Conservation (phyloP, 495 filamentous ascomycete genomes). For the Aspergillus baeticus region DNA sequence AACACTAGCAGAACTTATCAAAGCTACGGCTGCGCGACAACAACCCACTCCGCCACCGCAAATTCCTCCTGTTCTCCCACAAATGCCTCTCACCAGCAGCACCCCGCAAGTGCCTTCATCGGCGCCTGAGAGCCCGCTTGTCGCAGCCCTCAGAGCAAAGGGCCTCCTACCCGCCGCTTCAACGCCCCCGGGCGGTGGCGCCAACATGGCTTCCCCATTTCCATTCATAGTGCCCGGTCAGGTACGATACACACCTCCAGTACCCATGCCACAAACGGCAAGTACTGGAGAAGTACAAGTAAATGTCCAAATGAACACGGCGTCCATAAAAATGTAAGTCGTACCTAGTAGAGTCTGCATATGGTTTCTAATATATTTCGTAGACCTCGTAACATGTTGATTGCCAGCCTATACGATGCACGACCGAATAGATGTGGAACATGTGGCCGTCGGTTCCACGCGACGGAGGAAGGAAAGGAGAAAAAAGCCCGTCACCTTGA, state of each 20-base stretch:
- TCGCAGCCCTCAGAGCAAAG: constrained; percentile 46
- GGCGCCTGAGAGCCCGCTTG: constrained; percentile 41
- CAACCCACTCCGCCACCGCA: constrained; percentile 39
- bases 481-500: constrained; percentile 93
- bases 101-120: constrained; percentile 30
- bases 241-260: constrained; percentile 35
- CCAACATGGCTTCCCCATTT: constrained; percentile 26
- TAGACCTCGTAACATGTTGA: constrained; percentile 73
- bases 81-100: constrained; percentile 19
- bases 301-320: constrained; percentile 66
- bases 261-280: constrained; percentile 25
- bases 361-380: constrained; percentile 23
- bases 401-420: constrained; percentile 71
- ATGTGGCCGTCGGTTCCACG: constrained; percentile 82
- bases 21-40: constrained; percentile 45
- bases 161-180: constrained; percentile 45
- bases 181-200: constrained; percentile 28
- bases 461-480: constrained; percentile 72
- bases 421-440: constrained; percentile 83
- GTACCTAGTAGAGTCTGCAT: background rate
- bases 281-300: constrained; percentile 39
- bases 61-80: constrained; percentile 29
- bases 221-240: constrained; percentile 46
- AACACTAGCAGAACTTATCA: constrained; percentile 50
- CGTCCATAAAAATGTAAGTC: constrained; percentile 77